A percentile compares a stretch with the other conserved stretches of the same genome.
phyloP scores from a whole-genome alignment of 2,329 filamentous ascomycete species.

The Alternaria sp. region DNA sequence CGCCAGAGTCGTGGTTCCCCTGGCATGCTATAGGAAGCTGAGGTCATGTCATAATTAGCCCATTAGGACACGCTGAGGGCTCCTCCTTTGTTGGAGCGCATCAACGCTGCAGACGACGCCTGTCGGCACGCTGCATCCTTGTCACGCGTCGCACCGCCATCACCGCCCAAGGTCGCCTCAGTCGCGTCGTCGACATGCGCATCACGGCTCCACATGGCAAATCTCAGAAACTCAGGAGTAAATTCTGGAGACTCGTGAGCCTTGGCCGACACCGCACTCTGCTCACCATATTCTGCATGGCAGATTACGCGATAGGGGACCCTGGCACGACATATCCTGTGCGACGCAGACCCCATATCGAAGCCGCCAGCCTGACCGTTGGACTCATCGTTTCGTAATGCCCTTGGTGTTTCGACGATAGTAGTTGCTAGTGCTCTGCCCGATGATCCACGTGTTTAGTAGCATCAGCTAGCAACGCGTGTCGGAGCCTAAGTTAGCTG shows the following conservation, averaged over 20 bases:
- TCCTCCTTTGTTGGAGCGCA: slow-evolving; percentile 31
- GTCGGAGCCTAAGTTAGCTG: slow-evolving; percentile 17
- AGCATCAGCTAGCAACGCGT: slow-evolving; percentile 15
- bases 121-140: slow-evolving; percentile 16
- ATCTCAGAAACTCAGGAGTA: background rate
- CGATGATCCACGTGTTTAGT: slow-evolving; percentile 17
- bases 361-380: slow-evolving; percentile 21
- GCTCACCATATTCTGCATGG: slow-evolving; percentile 33
- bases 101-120: slow-evolving; percentile 22
- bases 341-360: slow-evolving; percentile 35
- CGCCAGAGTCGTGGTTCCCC: slow-evolving; percentile 29
- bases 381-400: slow-evolving; percentile 23
- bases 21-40: slow-evolving; percentile 13
- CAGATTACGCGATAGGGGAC: slow-evolving; percentile 34
- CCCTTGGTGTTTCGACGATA: slow-evolving; percentile 15
- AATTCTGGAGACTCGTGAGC: slow-evolving; percentile 4
- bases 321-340: slow-evolving; percentile 33
- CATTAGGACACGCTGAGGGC: slow-evolving; percentile 21
- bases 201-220: slow-evolving; percentile 1
- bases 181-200: background rate
- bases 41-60: slow-evolving; percentile 35
- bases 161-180: background rate
- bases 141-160: slow-evolving; percentile 15
- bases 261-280: slow-evolving; percentile 21
- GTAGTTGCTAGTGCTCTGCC: slow-evolving; percentile 12